These are phyloP conservation scores for Guadua angustifolia DNA, from an alignment of 176 grass and related monocot genomes.

Conservation along the genomic window DNA sequence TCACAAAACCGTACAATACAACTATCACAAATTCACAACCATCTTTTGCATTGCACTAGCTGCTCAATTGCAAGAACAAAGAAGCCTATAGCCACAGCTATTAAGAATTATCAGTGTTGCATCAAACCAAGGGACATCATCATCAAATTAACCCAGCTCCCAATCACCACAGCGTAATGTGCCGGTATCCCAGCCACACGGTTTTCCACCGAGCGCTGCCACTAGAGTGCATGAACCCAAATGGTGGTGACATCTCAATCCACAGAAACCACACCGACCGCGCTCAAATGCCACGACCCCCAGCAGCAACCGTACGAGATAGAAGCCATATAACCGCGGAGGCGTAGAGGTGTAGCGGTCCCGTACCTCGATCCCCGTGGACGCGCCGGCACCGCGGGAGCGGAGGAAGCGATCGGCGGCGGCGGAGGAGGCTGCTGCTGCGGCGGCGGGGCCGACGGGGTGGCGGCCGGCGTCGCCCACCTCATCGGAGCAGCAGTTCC, in stretches of 20 bases:
- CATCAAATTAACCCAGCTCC: not conserved
- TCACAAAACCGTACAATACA: not conserved
- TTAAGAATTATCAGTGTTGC: not conserved
- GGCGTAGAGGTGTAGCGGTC: not conserved
- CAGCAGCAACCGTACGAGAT: conserved; percentile 1
- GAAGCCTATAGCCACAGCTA: not conserved
- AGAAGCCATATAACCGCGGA: not conserved
- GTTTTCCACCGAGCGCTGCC: not conserved
- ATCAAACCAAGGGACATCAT: not conserved
- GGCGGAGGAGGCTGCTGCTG: conserved; percentile 47
- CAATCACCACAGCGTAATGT: conserved; percentile 21
- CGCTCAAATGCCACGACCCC: conserved; percentile 39
- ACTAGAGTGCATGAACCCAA: not conserved
- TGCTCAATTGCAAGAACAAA: not conserved
- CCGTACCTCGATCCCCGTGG: conserved; percentile 92
- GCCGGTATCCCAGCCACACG: not conserved
- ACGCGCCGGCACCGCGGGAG: conserved; percentile 65
- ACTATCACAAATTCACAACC: not conserved
- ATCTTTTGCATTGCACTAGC: not conserved
- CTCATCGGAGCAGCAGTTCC: conserved; percentile 96
- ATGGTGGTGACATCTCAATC: not conserved
- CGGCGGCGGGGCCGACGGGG: conserved; percentile 46
- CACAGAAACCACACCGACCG: conserved; percentile 4
- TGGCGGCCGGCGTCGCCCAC: conserved; percentile 48
- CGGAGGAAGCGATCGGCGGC: conserved; percentile 76